Evolutionary conservation across 768 basidiomycete genomes (phyloP).

Genomic region (Termitomyces sp.): DNA sequence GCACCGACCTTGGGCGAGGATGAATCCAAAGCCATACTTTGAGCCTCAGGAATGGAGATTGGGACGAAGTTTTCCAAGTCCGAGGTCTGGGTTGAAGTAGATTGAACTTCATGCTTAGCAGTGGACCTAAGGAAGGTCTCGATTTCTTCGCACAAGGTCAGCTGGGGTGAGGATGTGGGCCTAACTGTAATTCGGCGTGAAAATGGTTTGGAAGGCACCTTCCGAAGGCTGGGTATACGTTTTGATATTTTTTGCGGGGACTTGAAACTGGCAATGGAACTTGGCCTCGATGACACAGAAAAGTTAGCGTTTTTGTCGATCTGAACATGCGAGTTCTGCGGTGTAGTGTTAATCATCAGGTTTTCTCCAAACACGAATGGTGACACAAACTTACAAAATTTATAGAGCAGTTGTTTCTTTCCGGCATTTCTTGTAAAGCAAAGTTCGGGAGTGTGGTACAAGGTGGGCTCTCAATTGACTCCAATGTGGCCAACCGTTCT

Average conservation of each 20-base stretch:
- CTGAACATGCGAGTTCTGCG: no score
- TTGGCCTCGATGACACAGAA: neutral
- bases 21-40: neutral
- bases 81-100: neutral
- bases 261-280: neutral
- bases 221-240: constrained; percentile 10
- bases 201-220: constrained; percentile 5
- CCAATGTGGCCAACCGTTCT: neutral
- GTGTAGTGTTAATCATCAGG: no score
- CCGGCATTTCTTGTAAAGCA: neutral
- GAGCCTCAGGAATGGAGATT: neutral
- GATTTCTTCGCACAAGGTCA: neutral
- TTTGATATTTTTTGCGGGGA: constrained; percentile 6
- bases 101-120: neutral
- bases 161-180: neutral
- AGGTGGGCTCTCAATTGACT: no score
- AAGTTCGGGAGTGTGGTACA: neutral
- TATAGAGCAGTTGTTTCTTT: neutral
- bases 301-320: neutral
- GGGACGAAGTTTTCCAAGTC: neutral
- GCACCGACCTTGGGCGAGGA: neutral
- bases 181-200: neutral
- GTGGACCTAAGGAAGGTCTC: neutral
- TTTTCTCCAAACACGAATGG: neutral
- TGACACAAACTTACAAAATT: neutral